These are phyloP conservation scores for Trametes hirsuta DNA, from an alignment of 1,284 basidiomycete genomes.

Conservation along the genomic window DNA sequence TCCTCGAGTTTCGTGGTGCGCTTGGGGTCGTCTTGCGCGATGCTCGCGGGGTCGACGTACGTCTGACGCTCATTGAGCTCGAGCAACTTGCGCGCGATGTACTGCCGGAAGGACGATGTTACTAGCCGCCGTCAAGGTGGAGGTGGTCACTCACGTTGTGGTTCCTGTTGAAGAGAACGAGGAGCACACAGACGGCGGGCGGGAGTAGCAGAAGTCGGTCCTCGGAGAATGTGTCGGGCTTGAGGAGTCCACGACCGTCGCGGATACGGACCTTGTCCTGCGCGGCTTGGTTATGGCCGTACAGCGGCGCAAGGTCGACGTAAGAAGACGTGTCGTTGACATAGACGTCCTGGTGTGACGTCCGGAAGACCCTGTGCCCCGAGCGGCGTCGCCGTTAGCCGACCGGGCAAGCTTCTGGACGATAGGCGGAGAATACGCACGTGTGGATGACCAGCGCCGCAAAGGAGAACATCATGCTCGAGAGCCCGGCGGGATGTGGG, in stretches of 20 bases:
- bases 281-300: conserved; percentile 67
- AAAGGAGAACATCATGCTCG: conserved; percentile 80
- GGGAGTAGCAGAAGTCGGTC: conserved; percentile 82
- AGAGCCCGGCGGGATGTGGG: conserved; percentile 78
- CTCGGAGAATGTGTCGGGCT: conserved; percentile 77
- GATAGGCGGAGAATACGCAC: conserved; percentile 36
- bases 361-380: conserved; percentile 65
- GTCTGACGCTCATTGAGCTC: conserved; percentile 77
- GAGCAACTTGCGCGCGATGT: conserved; percentile 76
- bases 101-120: conserved; percentile 45
- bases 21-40: conserved; percentile 36
- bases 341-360: conserved; percentile 61
- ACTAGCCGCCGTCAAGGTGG: no score
- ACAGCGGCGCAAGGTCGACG: conserved; percentile 82
- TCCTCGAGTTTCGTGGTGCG: conserved; percentile 42
- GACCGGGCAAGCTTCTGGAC: no score
- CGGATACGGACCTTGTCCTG: conserved; percentile 65
- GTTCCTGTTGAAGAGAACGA: conserved; percentile 82
- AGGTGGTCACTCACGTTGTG: conserved; percentile 67
- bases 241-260: conserved; percentile 67
- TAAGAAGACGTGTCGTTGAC: conserved; percentile 90
- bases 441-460: conserved; percentile 82
- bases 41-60: conserved; percentile 53
- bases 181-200: conserved; percentile 70
- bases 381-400: background rate